Conservation (phyloP, 495 filamentous ascomycete genomes). For the Lophiostoma macrostomum region DNA sequence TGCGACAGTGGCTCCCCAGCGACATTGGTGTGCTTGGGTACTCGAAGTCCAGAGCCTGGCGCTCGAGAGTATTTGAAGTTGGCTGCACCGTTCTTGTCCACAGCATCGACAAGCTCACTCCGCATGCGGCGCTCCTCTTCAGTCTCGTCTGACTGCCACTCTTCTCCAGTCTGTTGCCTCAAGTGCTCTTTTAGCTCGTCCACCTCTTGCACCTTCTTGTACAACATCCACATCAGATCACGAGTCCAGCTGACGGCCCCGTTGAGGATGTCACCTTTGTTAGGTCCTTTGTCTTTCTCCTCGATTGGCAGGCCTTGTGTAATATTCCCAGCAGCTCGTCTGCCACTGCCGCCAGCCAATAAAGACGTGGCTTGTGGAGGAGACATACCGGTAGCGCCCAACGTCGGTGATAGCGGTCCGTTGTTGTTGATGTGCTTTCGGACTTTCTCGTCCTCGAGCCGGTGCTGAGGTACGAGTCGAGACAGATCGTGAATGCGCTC, state of each 20-base stretch:
- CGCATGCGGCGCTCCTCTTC: constrained; percentile 96
- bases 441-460: constrained; percentile 94
- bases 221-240: constrained; percentile 94
- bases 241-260: constrained; percentile 95
- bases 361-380: constrained; percentile 82
- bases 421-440: constrained; percentile 91
- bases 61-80: constrained; percentile 77
- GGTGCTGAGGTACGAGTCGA: constrained; percentile 85
- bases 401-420: constrained; percentile 76
- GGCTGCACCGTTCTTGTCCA: constrained; percentile 70
- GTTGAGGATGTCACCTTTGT: constrained; percentile 98
- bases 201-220: constrained; percentile 83
- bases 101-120: constrained; percentile 79
- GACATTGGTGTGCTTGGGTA: constrained; percentile 89
- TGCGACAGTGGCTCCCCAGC: constrained; percentile 70
- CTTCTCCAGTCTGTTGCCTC: constrained; percentile 60
- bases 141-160: constrained; percentile 75
- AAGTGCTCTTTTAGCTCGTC: constrained; percentile 75
- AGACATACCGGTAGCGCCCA: constrained; percentile 59
- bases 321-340: constrained; percentile 84
- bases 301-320: constrained; percentile 87
- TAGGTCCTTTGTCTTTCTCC: constrained; percentile 97
- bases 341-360: constrained; percentile 77
- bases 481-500: constrained; percentile 96
- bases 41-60: constrained; percentile 80